These are phyloP conservation scores for Cyberlindnera veronae DNA, from an alignment of 805 yeast genomes.

Conservation along the genomic window DNA sequence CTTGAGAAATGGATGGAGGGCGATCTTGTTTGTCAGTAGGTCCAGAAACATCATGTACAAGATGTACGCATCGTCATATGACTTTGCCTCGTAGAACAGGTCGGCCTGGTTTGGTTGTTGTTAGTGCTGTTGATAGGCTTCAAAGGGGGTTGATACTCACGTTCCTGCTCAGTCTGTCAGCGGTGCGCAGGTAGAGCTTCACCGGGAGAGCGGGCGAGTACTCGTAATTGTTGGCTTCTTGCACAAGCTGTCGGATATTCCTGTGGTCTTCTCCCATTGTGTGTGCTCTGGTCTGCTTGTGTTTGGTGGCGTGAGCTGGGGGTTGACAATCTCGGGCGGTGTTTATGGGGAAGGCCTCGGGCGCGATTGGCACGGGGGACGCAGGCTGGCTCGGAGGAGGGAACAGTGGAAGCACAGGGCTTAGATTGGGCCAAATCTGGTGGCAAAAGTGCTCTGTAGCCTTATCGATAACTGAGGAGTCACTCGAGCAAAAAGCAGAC, in stretches of 20 bases:
- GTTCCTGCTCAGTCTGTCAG: constrained; percentile 42
- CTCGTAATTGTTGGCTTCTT: constrained; percentile 50
- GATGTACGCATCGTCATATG: constrained; percentile 49
- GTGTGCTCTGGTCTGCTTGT: neutral
- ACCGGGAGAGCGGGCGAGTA: constrained; percentile 50
- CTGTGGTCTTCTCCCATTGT: constrained; percentile 5
- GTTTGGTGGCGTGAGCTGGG: neutral
- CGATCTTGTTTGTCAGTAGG: constrained; percentile 44
- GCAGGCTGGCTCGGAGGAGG: no score
- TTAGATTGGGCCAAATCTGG: no score
- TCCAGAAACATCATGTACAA: constrained; percentile 59
- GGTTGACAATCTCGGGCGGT: neutral
- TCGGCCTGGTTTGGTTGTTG: constrained; percentile 32
- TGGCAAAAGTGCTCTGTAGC: no score
- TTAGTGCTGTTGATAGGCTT: constrained; percentile 1
- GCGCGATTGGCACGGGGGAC: no score
- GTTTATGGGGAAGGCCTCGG: neutral
- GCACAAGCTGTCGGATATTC: constrained; percentile 34
- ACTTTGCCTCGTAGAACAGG: constrained; percentile 40
- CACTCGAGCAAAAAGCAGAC: no score
- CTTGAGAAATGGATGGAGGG: constrained; percentile 43
- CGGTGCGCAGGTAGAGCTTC: constrained; percentile 53
- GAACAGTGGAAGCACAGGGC: no score
- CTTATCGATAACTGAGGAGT: no score
- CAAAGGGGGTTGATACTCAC: constrained; percentile 22